Conservation (phyloP, 352 stramenopile species). For the Globisporangium megalacanthum region DNA sequence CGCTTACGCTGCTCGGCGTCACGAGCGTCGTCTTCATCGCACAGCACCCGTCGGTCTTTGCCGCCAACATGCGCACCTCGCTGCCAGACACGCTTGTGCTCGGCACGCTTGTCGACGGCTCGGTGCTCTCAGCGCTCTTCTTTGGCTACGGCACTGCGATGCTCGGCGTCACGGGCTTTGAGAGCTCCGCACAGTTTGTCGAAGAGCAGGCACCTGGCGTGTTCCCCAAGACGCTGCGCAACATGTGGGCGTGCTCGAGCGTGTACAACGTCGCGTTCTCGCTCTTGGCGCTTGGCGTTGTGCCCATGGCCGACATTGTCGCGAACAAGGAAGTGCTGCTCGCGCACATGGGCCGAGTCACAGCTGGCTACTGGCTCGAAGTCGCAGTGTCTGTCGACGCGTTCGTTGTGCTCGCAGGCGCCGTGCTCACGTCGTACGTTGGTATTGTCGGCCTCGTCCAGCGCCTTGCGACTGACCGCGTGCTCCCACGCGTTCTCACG, state of each 20-base stretch:
- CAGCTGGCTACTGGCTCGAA: slow-evolving; percentile 21
- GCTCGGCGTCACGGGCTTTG: slow-evolving; percentile 81
- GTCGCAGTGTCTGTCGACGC: slow-evolving; percentile 49
- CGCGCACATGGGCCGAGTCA: slow-evolving; percentile 43
- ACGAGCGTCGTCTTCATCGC: slow-evolving; percentile 42
- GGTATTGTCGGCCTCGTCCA: slow-evolving; percentile 53
- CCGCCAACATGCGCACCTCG: slow-evolving; percentile 42
- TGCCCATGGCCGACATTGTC: slow-evolving; percentile 60
- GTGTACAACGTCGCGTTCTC: slow-evolving; percentile 79
- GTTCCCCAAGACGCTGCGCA: slow-evolving; percentile 77
- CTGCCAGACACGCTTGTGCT: slow-evolving; percentile 32
- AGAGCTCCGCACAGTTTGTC: slow-evolving; percentile 80
- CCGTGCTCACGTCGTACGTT: slow-evolving; percentile 66
- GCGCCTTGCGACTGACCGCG: slow-evolving; percentile 58
- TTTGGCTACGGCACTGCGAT: slow-evolving; percentile 61
- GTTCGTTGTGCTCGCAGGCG: slow-evolving; percentile 71
- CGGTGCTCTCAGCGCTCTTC: slow-evolving; percentile 33
- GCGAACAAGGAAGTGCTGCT: slow-evolving; percentile 39
- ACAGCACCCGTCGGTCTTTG: slow-evolving; percentile 47
- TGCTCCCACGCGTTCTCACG: slow-evolving; percentile 31
- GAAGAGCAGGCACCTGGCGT: slow-evolving; percentile 76
- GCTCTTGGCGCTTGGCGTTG: slow-evolving; percentile 55
- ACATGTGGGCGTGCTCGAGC: slow-evolving; percentile 73
- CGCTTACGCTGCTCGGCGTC: slow-evolving; percentile 46
- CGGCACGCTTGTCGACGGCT: slow-evolving; percentile 19